These are phyloP conservation scores for Papiliotrema nemorosa DNA, from an alignment of 1,284 basidiomycete species.

Conservation along the genomic window DNA sequence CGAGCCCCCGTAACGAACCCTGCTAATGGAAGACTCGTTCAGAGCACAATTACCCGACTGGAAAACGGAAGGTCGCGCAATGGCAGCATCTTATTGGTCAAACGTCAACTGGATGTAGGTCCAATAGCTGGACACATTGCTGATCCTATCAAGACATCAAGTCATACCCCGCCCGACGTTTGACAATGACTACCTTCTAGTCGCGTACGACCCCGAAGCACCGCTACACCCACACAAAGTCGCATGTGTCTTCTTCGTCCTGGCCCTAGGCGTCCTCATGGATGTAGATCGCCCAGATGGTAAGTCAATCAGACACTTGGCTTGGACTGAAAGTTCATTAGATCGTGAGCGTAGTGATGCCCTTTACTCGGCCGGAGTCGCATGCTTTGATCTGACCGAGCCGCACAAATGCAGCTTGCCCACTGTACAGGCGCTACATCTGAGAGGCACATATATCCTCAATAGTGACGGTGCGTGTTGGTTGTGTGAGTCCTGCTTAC, in stretches of 20 bases:
- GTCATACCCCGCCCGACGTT: constrained; percentile 37
- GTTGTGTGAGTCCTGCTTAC: not conserved
- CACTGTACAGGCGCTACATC: constrained; percentile 43
- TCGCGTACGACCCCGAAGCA: constrained; percentile 34
- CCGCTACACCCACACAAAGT: constrained; percentile 43
- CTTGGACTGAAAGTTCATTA: no score
- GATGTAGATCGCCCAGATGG: no score
- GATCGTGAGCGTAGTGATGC: no score
- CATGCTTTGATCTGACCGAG: constrained; percentile 38
- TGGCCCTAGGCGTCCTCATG: constrained; percentile 46
- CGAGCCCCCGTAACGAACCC: no score
- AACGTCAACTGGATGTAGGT: constrained; percentile 49
- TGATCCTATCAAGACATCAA: constrained; percentile 29
- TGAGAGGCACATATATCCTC: constrained; percentile 45
- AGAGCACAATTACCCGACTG: constrained; percentile 34
- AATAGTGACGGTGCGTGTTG: constrained; percentile 38
- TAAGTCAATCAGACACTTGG: no score
- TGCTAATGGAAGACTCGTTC: no score
- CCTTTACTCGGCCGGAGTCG: constrained; percentile 40
- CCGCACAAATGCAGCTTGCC: no score
- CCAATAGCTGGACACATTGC: not conserved
- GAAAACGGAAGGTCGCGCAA: constrained; percentile 32
- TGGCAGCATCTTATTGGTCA: constrained; percentile 44
- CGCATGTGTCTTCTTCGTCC: constrained; percentile 46
- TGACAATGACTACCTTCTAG: constrained; percentile 36